Base-by-base conservation (phyloP, 1,284 basidiomycete genomes). In the Cutaneotrichosporon mucoides region DNA sequence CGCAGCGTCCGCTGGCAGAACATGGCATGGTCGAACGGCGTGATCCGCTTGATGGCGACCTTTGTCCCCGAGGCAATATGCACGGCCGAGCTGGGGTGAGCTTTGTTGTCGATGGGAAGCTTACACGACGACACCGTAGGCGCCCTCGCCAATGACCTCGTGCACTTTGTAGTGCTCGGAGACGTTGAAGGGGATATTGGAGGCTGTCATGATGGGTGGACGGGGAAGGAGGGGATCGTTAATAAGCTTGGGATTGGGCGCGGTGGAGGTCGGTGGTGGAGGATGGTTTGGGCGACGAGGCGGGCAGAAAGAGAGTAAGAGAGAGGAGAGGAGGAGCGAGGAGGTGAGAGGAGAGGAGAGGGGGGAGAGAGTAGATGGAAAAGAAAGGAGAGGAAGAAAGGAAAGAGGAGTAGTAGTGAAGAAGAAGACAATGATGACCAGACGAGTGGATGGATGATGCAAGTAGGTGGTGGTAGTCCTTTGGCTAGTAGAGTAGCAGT, bases 1-100 rank as follows among this genome's bases (percentile, higher is more conserved):
- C 91, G 83, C 55, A 93, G 82, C 0, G 91, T 93, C 51, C 91
- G 82, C 61, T 92, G 82, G 72, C 89, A 90, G 78, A 92, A 94
- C 89, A 93, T 92, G 38, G 88, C 88, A 76, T 93, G 91, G 77
- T 93, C 91, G 67, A 94, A 94, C 0, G 91, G 92, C 7, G 88
- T 86, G 81, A 94, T 93, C 82, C 90, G 89, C 84, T 92, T 91
- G 81, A 90, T 91, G 59, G 89, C 89, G 64, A 92, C 89, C 73
- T 88, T 88, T 55, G 87, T 85, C 44, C 88, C 87, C 54, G 85
- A 89, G 4, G 89, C 86, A 68, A 85, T 78, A 75, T 94, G 91
- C 3, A 91, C 83, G 3, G 91, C 92, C 41, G 90, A 90, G 72
- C 90, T 65, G 61, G 41, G 4, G 24, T 24, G 59, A 42, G 24